Conservation (phyloP, 1,139 yeast species). For the Barnettozyma hawaiiensis region DNA sequence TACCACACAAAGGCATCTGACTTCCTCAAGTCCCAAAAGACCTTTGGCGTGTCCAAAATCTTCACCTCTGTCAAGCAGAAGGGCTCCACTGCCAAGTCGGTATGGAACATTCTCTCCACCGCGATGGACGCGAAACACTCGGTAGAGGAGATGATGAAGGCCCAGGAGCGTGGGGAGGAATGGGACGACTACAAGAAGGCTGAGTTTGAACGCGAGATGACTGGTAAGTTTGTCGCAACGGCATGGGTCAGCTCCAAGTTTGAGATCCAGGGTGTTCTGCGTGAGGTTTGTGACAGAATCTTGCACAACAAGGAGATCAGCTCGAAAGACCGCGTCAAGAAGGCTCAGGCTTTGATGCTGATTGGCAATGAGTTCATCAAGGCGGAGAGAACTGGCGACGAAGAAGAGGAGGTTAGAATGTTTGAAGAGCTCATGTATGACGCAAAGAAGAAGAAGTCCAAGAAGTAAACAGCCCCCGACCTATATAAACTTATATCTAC, state of each 20-base stretch:
- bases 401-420: conserved; percentile 68
- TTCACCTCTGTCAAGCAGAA: conserved; percentile 69
- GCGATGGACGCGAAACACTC: conserved; percentile 75
- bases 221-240: conserved; percentile 69
- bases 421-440: conserved; percentile 75
- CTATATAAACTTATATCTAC: conserved; percentile 27
- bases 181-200: conserved; percentile 49
- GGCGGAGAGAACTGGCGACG: conserved; percentile 60
- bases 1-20: conserved; percentile 55
- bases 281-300: conserved; percentile 57
- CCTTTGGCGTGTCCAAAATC: conserved; percentile 59
- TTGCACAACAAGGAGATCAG: conserved; percentile 51
- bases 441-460: conserved; percentile 46
- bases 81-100: conserved; percentile 64
- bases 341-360: conserved; percentile 56
- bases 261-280: conserved; percentile 63
- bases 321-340: conserved; percentile 44
- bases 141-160: conserved; percentile 60
- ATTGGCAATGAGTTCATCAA: conserved; percentile 52
- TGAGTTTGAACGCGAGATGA: conserved; percentile 58
- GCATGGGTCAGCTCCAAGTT: conserved; percentile 78
- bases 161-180: conserved; percentile 45
- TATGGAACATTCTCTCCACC: conserved; percentile 59
- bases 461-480: conserved; percentile 6
- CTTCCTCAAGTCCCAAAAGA: conserved; percentile 54